Conservation (phyloP, 202 grass and related monocot genomes). For the Sporobolus alterniflorus region DNA sequence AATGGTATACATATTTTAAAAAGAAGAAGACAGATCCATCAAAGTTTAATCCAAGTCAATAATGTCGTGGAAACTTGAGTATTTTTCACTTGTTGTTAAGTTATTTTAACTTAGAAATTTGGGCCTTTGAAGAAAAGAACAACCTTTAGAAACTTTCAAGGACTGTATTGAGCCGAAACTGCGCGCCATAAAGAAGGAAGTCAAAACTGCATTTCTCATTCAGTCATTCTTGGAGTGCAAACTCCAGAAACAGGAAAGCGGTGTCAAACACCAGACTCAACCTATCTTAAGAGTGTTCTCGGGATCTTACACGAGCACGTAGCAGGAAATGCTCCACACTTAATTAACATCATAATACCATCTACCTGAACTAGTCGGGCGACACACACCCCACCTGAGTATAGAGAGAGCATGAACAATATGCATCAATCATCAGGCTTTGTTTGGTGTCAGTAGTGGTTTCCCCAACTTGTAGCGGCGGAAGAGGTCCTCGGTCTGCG, state of each 20-base stretch:
- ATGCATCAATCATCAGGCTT: not conserved
- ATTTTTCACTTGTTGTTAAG: not conserved
- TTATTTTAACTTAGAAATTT: conserved; percentile 15
- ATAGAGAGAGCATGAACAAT: not conserved
- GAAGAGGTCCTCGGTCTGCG: conserved; percentile 82
- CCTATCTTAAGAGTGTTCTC: not conserved
- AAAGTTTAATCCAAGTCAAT: conserved; percentile 15
- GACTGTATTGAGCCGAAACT: not conserved
- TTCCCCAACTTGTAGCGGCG: conserved; percentile 74
- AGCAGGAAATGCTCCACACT: not conserved
- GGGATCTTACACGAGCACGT: not conserved
- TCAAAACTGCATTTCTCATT: no score
- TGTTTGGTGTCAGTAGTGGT: not conserved
- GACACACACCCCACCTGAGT: not conserved
- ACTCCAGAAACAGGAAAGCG: not conserved
- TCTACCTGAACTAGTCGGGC: not conserved
- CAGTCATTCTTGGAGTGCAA: no score
- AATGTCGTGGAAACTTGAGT: not conserved
- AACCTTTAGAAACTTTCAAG: not conserved
- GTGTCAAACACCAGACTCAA: not conserved
- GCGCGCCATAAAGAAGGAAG: not conserved
- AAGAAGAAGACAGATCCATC: not conserved
- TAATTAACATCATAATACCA: not conserved
- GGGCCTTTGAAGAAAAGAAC: not conserved
- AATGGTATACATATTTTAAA: not conserved